These are phyloP conservation scores for Fusarium guadeloupense DNA, from an alignment of 2,329 filamentous ascomycete species.

Conservation along the genomic window DNA sequence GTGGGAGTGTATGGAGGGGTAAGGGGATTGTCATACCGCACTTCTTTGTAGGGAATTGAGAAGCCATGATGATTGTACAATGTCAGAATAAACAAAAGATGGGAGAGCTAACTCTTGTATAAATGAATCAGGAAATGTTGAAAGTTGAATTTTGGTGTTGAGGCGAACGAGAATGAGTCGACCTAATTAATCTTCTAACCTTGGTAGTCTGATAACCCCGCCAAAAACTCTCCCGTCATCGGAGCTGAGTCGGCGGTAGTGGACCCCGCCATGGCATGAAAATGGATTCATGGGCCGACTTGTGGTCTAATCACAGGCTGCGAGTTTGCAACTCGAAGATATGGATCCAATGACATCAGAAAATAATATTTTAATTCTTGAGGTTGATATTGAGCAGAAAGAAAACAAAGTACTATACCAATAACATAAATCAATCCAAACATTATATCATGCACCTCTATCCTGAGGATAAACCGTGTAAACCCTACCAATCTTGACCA, in stretches of 20 bases:
- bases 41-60: constrained; percentile 65
- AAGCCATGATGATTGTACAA: constrained; percentile 38
- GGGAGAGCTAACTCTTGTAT: background rate
- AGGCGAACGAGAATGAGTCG: constrained; percentile 36
- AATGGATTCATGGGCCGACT: constrained; percentile 21
- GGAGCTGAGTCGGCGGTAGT: constrained; percentile 41
- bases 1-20: constrained; percentile 16
- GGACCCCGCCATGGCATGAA: constrained; percentile 26
- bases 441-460: constrained; percentile 22
- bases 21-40: constrained; percentile 57
- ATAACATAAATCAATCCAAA: constrained; percentile 1
- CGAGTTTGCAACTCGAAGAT: constrained; percentile 4
- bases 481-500: constrained; percentile 5
- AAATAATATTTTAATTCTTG: constrained; percentile 8
- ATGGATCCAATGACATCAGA: constrained; percentile 18
- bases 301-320: constrained; percentile 23
- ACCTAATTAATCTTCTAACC: constrained; percentile 1
- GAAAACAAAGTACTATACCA: constrained; percentile 3
- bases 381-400: constrained; percentile 1
- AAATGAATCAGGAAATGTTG: background rate
- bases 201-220: constrained; percentile 37
- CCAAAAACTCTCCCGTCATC: constrained; percentile 48
- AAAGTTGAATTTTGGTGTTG: constrained; percentile 34
- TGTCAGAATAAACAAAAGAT: background rate
- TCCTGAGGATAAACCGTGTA: constrained; percentile 16